phyloP scores from a whole-genome alignment of 805 yeast genomes.

The Suhomyces xylopsoci region DNA sequence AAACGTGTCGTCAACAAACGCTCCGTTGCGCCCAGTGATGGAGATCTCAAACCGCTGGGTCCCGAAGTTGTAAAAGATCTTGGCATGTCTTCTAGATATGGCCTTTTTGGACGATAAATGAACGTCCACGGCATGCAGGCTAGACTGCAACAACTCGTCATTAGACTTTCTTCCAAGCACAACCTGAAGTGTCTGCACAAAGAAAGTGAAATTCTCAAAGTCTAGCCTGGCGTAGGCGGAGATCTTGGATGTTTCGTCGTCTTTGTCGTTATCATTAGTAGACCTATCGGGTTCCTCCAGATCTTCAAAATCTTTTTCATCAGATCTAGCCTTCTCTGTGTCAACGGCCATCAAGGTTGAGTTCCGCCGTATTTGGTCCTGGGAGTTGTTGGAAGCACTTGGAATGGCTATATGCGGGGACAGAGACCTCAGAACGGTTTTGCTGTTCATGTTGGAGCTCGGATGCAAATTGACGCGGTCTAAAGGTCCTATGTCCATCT shows the following conservation, averaged over 20 bases:
- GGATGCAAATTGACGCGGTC: slow-evolving; percentile 6
- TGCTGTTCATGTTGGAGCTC: slow-evolving; percentile 3
- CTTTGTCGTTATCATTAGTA: slow-evolving; percentile 5
- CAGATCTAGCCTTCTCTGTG: slow-evolving; percentile 8
- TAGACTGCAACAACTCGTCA: slow-evolving; percentile 52
- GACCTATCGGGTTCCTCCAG: slow-evolving; percentile 6
- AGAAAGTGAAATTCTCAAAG: slow-evolving; percentile 89
- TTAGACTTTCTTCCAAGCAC: slow-evolving; percentile 81
- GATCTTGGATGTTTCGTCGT: slow-evolving; percentile 29
- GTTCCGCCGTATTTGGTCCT: slow-evolving; percentile 14
- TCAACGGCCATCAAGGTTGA: slow-evolving; percentile 17
- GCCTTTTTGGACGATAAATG: slow-evolving; percentile 92
- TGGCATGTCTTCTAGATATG: slow-evolving; percentile 90
- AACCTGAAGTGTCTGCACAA: slow-evolving; percentile 94
- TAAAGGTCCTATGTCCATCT: slow-evolving; percentile 12
- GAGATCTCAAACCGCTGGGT: slow-evolving; percentile 91
- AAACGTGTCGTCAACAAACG: slow-evolving; percentile 88
- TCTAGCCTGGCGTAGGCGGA: slow-evolving; percentile 76
- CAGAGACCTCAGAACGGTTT: slow-evolving; percentile 14
- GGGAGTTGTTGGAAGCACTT: neutral
- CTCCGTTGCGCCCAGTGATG: slow-evolving; percentile 93
- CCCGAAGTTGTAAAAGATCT: slow-evolving; percentile 93
- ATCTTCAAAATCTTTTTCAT: neutral
- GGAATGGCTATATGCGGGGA: slow-evolving; percentile 9
- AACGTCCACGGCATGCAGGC: slow-evolving; percentile 79